phyloP scores from a whole-genome alignment of 2,329 filamentous ascomycete species.

The Didymella pomorum region DNA sequence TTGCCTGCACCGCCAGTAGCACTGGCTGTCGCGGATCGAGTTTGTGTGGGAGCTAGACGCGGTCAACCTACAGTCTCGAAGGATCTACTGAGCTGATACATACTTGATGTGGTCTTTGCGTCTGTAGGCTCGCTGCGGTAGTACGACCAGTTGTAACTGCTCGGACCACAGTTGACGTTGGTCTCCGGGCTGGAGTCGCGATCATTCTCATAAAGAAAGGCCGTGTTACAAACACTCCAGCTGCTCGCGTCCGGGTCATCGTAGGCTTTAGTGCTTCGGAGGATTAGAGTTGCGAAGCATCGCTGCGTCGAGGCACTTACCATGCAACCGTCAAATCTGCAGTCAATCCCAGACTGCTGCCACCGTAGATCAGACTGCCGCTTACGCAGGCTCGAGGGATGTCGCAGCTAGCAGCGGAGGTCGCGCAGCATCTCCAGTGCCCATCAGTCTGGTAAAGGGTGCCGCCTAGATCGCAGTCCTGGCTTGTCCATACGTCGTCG shows the following conservation, averaged over 20 bases:
- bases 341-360: slow-evolving; percentile 8
- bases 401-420: slow-evolving; percentile 28
- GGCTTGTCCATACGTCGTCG: slow-evolving; percentile 24
- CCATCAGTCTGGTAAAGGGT: slow-evolving; percentile 31
- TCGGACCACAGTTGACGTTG: slow-evolving; percentile 37
- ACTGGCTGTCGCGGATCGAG: slow-evolving; percentile 5
- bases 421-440: slow-evolving; percentile 37
- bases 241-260: slow-evolving; percentile 24
- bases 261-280: slow-evolving; percentile 26
- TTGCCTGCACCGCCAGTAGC: slow-evolving; percentile 3
- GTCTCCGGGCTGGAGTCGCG: slow-evolving; percentile 32
- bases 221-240: slow-evolving; percentile 38
- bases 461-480: slow-evolving; percentile 29
- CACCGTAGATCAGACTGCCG: slow-evolving; percentile 34
- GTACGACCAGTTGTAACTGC: slow-evolving; percentile 34
- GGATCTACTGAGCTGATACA: not conserved
- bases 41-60: slow-evolving; percentile 4
- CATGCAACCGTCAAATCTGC: slow-evolving; percentile 21
- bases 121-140: slow-evolving; percentile 29
- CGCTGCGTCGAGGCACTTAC: slow-evolving; percentile 13
- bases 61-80: not conserved
- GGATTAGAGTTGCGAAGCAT: not conserved
- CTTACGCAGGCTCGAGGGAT: slow-evolving; percentile 32
- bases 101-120: slow-evolving; percentile 22
- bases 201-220: slow-evolving; percentile 36